Conservation (phyloP, 768 basidiomycete species). For the Boletales sp. region DNA sequence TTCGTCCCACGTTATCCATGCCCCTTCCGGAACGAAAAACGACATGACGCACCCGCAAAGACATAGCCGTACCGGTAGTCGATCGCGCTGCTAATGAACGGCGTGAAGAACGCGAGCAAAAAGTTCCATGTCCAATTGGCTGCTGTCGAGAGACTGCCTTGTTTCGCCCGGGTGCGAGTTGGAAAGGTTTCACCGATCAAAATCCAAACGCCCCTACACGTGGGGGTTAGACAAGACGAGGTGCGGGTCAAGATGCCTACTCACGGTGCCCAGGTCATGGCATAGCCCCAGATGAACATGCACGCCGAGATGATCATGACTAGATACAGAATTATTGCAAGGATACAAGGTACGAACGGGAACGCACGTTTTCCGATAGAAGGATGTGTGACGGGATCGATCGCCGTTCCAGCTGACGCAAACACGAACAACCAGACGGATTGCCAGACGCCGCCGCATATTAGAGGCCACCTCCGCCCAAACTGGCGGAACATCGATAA, state of each 20-base stretch:
- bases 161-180: conserved; percentile 67
- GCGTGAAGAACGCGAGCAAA: conserved; percentile 75
- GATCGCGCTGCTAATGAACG: conserved; percentile 60
- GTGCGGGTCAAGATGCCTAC: conserved; percentile 3
- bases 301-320: conserved; percentile 68
- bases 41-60: conserved; percentile 48
- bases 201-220: conserved; percentile 62
- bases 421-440: conserved; percentile 69
- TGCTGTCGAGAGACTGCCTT: conserved; percentile 63
- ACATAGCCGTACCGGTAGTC: conserved; percentile 64
- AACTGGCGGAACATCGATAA: conserved; percentile 36
- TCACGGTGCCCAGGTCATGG: conserved; percentile 66
- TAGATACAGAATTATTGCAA: conserved; percentile 11
- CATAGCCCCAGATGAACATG: conserved; percentile 69
- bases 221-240: background rate
- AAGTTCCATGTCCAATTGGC: conserved; percentile 72
- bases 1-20: background rate
- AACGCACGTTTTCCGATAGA: conserved; percentile 51
- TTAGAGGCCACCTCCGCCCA: conserved; percentile 61
- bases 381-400: conserved; percentile 45
- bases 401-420: conserved; percentile 65
- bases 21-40: background rate
- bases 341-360: background rate
- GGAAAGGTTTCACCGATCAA: conserved; percentile 77
- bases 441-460: conserved; percentile 70